These are phyloP conservation scores for Apophysomyces trapeziformis DNA, from an alignment of 371 early-diverging fungal species.

Conservation along the genomic window DNA sequence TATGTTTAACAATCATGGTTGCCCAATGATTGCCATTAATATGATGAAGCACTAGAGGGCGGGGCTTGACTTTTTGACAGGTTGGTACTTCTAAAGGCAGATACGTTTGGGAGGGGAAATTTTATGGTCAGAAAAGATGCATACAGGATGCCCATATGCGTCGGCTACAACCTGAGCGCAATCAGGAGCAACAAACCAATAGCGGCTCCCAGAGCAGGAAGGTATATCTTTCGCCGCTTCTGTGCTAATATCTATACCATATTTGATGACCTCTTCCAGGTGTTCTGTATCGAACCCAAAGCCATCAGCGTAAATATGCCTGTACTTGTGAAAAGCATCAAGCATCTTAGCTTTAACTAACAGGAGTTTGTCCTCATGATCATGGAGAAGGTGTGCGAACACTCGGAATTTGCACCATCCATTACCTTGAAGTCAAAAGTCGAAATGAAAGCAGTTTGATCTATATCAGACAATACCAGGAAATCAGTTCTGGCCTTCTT, in stretches of 20 bases:
- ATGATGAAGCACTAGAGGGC: neutral
- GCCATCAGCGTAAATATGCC: neutral
- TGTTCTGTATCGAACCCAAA: neutral
- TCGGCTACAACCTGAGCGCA: slow-evolving; percentile 9
- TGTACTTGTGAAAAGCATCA: neutral
- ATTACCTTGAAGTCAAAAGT: neutral
- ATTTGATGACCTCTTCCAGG: neutral
- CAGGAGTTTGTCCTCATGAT: neutral
- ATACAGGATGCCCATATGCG: neutral
- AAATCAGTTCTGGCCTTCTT: neutral
- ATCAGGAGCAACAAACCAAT: neutral
- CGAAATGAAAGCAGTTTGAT: neutral
- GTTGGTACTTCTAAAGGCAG: neutral
- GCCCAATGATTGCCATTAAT: neutral
- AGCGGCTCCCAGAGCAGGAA: no score
- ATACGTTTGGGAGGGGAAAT: neutral
- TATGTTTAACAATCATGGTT: neutral
- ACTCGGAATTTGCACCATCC: slow-evolving; percentile 1
- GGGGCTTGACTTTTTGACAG: neutral
- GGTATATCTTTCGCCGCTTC: neutral
- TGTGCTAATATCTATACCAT: neutral
- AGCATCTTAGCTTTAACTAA: neutral
- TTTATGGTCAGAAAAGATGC: neutral
- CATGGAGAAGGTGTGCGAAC: neutral
- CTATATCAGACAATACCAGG: neutral